Conservation (phyloP, 495 filamentous ascomycete species). For the Lepraria neglecta region DNA sequence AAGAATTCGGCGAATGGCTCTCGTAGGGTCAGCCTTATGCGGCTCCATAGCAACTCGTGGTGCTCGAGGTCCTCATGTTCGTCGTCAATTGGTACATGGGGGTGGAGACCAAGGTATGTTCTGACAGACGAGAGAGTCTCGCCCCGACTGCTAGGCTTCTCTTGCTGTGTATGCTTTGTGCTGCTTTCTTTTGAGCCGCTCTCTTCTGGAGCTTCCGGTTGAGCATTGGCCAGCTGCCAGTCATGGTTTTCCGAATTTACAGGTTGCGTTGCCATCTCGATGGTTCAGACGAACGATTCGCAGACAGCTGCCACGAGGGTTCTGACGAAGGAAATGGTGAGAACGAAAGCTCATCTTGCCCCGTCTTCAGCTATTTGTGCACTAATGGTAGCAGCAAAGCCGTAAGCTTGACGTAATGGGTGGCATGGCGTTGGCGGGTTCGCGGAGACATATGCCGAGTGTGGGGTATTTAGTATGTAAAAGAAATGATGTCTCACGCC, state of each 20-base stretch:
- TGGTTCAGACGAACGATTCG: background rate
- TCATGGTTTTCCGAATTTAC: conserved; percentile 1
- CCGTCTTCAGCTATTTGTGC: too few relatives aligned
- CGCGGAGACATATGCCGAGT: background rate
- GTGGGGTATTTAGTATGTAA: background rate
- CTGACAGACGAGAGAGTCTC: conserved; percentile 21
- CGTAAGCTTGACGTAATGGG: conserved; percentile 11
- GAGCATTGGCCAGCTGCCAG: conserved; percentile 1
- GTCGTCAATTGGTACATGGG: conserved; percentile 20
- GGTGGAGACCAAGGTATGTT: conserved; percentile 19
- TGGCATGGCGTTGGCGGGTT: background rate
- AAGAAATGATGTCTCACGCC: too few relatives aligned
- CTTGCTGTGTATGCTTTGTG: conserved; percentile 5
- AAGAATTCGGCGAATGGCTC: conserved; percentile 60
- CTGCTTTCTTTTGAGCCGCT: background rate
- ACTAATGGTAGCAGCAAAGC: background rate
- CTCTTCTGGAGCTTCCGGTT: background rate
- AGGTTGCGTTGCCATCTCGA: background rate
- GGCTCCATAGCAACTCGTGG: conserved; percentile 42
- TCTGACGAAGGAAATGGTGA: too few relatives aligned
- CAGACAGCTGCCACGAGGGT: background rate
- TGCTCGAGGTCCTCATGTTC: conserved; percentile 27
- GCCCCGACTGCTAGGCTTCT: conserved; percentile 11
- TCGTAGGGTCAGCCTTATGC: conserved; percentile 40
- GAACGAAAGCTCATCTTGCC: background rate